Evolutionary conservation across 768 basidiomycete genomes (phyloP), one percentile per base, ranked within the genome.

Genomic region (Mycena crocata): DNA sequence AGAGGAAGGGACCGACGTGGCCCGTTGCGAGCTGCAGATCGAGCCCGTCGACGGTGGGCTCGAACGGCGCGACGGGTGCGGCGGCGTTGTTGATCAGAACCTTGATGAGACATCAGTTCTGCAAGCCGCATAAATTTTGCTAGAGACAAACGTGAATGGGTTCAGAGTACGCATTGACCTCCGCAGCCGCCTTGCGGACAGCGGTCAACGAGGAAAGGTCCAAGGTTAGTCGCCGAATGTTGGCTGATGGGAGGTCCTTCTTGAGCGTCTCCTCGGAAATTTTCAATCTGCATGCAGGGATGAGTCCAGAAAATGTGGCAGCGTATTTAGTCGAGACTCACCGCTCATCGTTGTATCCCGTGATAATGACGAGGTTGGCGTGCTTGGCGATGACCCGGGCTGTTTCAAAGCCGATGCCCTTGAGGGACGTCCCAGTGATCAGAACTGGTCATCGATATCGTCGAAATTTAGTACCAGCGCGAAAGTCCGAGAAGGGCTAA

Each of bases 311-410:
- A 17, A n/a, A n/a, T n/a, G n/a, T n/a, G 28, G 15, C 8, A 28
- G 2, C 5, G 3, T 8, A 30, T 4, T 48, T 13, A 14, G 32
- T 5, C 46, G 4, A 15, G 5, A 8, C 30, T 23, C 12, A 59
- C 64, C 64, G 59, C 19, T 55, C 42, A 15, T n/a, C 40, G 34
- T 55, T 60, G 31, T 66, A 59, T 3, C 64, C 64, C 4, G 51
- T 60, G 2, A 66, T 54, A 8, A 66, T 40, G 4, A 66, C 32
- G 8, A 66, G 44, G 31, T 44, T 59, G 13, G 64, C 64, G 40
- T 66, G 19, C 44, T 55, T 60, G 3, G 57, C 40, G 17, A 66
- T 66, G 30, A 48, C 57, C 5, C 44, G 39, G 5, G 55, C 63
- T 0, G 46, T 42, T 19, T 64, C 63, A 31, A 57, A 57, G 1